These are phyloP conservation scores for Neurospora sp. DNA, from an alignment of 495 filamentous ascomycete species.

Conservation along the genomic window DNA sequence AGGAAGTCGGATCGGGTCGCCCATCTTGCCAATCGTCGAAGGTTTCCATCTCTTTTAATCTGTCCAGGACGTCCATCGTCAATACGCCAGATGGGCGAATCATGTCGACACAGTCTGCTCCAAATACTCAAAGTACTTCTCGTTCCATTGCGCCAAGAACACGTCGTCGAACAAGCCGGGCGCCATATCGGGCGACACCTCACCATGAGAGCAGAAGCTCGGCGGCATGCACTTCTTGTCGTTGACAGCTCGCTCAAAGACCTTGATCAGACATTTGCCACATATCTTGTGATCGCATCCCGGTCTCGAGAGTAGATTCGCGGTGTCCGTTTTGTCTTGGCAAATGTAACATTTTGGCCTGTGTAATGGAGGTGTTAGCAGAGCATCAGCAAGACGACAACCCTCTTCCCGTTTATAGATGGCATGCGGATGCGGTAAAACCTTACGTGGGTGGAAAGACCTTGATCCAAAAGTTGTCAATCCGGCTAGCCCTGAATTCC, in stretches of 20 bases:
- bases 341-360: not conserved
- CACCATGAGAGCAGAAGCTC: not conserved
- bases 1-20: too few relatives aligned
- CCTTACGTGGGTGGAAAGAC: not conserved
- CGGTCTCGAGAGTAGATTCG: not conserved
- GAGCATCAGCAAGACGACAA: not conserved
- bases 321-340: not conserved
- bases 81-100: not conserved
- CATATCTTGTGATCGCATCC: not conserved
- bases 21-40: too few relatives aligned
- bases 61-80: too few relatives aligned
- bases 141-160: not conserved
- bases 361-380: not conserved
- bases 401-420: not conserved
- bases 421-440: not conserved
- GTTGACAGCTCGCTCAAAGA: not conserved
- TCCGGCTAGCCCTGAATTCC: not conserved
- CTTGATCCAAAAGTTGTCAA: not conserved
- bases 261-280: not conserved
- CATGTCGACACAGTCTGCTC: not conserved
- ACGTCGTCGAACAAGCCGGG: not conserved
- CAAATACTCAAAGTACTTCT: not conserved
- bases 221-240: not conserved
- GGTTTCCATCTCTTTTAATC: too few relatives aligned
- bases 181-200: not conserved